Evolutionary conservation across 805 yeast genomes (phyloP), one percentile per base, ranked within the genome.

Genomic region (Metschnikowia lunata): DNA sequence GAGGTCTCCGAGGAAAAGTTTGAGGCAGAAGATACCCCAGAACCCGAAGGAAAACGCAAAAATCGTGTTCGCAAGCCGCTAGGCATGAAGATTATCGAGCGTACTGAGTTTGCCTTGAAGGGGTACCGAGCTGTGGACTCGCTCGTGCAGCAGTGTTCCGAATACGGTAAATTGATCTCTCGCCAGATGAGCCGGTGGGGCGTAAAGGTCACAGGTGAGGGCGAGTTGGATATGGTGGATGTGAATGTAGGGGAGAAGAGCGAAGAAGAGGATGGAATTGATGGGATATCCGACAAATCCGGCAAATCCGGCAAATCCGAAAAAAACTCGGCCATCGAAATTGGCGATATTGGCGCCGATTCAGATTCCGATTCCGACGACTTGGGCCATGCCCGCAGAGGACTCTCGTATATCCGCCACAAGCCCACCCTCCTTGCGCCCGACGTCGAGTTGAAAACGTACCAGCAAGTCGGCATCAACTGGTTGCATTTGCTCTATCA

Each of bases 41-140:
- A 18, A 18, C 55, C 53, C 4, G 56, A 50, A 36, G 49, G 51
- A 1, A 50, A 49, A 44, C 80, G 78, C 60, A 43, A 64, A 60
- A 44, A 69, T 67, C 42, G 42, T 29, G 34, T 34, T 37, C 69
- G 73, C 26, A 67, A 68, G 47, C 72, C 83, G 6, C 78, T 79
- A 37, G 96, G 97, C 9, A 84, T 84, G 54, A 78, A 79, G 57
- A 74, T 88, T 39, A 76, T 88, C 18, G 91, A 84, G 51, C 83
- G 78, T 33, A 77, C 90, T 5, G 77, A 78, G 37, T 69, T 75
- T 50, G 83, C 88, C 12, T 71, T 93, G 50, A 79, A 81, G 56
- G 98, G 98, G 6, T 93, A 93, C 61, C 83, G 82, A 49, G 98
- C 99, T 0, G 96, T 93, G 36, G 98, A 91, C 55, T 84, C 95